Conservation (phyloP, 495 filamentous ascomycete genomes). For the Penicillium ucsense region DNA sequence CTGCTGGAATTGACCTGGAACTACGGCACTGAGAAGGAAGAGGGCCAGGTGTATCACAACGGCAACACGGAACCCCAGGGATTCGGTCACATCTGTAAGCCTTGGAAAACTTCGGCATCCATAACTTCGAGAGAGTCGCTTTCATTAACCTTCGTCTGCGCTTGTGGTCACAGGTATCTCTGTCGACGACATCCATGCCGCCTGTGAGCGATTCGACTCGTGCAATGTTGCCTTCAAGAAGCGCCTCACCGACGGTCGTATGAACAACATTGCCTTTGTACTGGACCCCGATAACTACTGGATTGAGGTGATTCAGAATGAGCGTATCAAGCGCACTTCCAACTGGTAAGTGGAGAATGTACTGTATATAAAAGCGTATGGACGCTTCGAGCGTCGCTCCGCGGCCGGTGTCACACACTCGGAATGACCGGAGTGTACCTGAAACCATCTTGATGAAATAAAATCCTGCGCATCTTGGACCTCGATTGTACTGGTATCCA, state of each 20-base stretch:
- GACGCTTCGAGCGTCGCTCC: too few species aligned
- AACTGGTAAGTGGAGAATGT: conserved; percentile 27
- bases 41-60: conserved; percentile 77
- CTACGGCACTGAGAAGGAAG: conserved; percentile 89
- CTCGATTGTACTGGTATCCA: too few species aligned
- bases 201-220: conserved; percentile 76
- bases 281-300: conserved; percentile 90
- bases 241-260: conserved; percentile 78
- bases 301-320: conserved; percentile 79
- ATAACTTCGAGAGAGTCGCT: too few species aligned
- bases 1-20: conserved; percentile 92
- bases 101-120: not conserved
- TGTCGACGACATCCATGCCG: conserved; percentile 82
- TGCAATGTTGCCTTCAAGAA: conserved; percentile 87
- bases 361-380: not conserved
- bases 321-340: conserved; percentile 38
- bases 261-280: conserved; percentile 92
- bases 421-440: too few species aligned
- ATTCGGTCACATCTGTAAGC: conserved; percentile 82
- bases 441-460: too few species aligned
- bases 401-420: too few species aligned
- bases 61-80: conserved; percentile 88
- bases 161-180: conserved; percentile 46
- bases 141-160: not conserved
- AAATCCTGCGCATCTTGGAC: too few species aligned